Base-by-base conservation (phyloP, 352 stramenopile species). In the Phytophthora citricola region DNA sequence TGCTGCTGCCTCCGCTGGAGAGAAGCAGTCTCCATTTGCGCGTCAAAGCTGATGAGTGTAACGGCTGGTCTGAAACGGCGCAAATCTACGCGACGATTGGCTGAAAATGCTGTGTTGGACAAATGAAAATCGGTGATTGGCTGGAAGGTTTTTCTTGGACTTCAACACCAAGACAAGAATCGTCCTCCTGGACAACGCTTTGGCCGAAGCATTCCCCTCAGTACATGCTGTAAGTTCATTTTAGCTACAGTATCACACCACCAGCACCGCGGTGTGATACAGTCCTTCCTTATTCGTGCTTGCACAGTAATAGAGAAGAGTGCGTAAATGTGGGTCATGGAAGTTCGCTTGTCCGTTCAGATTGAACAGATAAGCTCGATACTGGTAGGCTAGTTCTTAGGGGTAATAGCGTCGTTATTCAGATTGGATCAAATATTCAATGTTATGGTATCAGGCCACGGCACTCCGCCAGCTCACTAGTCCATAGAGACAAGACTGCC, bases 1-100 rank as follows among this genome's bases (percentile, higher is more conserved):
- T 69, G 53, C 20, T 46, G 40, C 38, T 17, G 15, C 9, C 17
- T 47, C 5, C 40, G 8, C 40, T 26, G n/a, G 15, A 17, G 3
- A 26, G 34, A 57, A n/a, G 22, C 17, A 38, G 50, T 57, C 50
- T 47, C 49, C 6, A 34, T 57, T 38, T 48, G 22, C 51, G 15
- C 15, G 24, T 57, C 49, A 57, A 41, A 34, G 27, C 31, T 39
- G 51, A 58, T 48, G 51, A 58, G 50, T 47, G 50, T 57, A 34
- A 38, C 46, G 46, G 17, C n/a, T 43, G 7, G 29, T 44, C 31
- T 22, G n/a, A 39, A 46, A 27, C 24, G 51, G 38, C 3, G 0
- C 38, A 27, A 58, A 58, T 27, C 14, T 36, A 10, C n/a, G 24
- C n/a, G 14, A 14, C 24, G 24, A 58, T 58, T 58, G 51, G 51